Evolutionary conservation across 495 filamentous ascomycete genomes (phyloP).

Genomic region (Clavariopsis aquatica): DNA sequence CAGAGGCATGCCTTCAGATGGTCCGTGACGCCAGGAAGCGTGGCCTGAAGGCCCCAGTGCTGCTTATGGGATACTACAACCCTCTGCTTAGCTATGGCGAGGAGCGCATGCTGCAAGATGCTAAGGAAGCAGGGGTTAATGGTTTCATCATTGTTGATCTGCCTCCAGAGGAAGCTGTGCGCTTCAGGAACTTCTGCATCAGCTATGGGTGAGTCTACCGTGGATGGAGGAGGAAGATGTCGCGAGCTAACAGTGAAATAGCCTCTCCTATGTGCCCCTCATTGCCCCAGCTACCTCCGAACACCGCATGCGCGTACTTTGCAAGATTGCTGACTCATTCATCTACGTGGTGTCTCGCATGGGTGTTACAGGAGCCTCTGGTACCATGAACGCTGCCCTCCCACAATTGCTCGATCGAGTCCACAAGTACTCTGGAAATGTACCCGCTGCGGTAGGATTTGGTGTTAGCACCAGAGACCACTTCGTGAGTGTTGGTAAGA

Average conservation of each 20-base stretch:
- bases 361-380: constrained; percentile 92
- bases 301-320: constrained; percentile 87
- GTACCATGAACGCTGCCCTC: constrained; percentile 74
- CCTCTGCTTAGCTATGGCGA: constrained; percentile 91
- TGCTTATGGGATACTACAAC: constrained; percentile 99
- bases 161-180: constrained; percentile 93
- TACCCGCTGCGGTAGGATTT: constrained; percentile 89
- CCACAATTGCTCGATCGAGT: constrained; percentile 79
- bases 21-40: constrained; percentile 71
- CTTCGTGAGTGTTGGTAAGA: constrained; percentile 77
- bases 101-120: constrained; percentile 81
- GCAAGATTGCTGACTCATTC: constrained; percentile 96
- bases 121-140: constrained; percentile 83
- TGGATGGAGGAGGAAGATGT: not conserved
- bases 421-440: constrained; percentile 87
- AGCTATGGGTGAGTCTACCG: constrained; percentile 38
- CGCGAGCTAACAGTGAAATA: constrained; percentile 34
- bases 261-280: constrained; percentile 90
- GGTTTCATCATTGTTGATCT: constrained; percentile 98
- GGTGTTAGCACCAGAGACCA: constrained; percentile 95
- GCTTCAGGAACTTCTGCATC: constrained; percentile 82
- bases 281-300: constrained; percentile 95
- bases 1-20: constrained; percentile 73
- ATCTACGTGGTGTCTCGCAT: constrained; percentile 98
- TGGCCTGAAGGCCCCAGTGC: constrained; percentile 76